These are phyloP conservation scores for Ceratobasidium sp. DNA, from an alignment of 1,284 basidiomycete genomes.

Conservation along the genomic window DNA sequence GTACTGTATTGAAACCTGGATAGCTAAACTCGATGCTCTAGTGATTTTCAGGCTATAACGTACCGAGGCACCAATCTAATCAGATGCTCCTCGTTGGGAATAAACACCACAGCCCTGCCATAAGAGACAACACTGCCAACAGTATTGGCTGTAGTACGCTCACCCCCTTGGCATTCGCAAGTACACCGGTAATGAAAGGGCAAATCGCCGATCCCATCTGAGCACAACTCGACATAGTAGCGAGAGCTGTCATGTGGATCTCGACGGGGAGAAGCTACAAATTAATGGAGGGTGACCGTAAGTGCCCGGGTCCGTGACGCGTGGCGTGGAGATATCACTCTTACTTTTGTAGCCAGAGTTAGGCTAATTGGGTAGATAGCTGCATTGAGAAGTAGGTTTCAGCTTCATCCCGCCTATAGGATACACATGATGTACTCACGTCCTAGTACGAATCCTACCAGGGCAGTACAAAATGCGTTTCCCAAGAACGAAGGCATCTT, in stretches of 20 bases:
- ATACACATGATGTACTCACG: conserved; percentile 56
- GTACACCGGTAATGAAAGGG: conserved; percentile 65
- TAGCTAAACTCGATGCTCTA: too few species aligned
- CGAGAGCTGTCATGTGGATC: conserved; percentile 59
- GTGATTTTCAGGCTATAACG: too few species aligned
- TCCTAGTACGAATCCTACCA: conserved; percentile 48
- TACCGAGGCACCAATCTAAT: neutral
- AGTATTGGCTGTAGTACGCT: conserved; percentile 64
- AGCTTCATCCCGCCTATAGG: neutral
- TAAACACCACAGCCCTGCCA: conserved; percentile 63
- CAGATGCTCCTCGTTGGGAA: conserved; percentile 60
- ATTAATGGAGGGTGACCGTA: too few species aligned
- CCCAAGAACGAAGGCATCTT: conserved; percentile 65
- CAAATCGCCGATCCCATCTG: conserved; percentile 60
- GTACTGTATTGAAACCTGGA: too few species aligned
- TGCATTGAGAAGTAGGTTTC: neutral
- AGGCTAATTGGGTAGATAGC: conserved; percentile 65
- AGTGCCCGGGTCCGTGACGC: too few species aligned
- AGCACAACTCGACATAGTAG: conserved; percentile 46
- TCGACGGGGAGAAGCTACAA: conserved; percentile 63
- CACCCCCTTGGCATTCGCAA: conserved; percentile 62
- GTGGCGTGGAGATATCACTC: neutral
- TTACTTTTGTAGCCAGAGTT: conserved; percentile 43
- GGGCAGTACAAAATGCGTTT: conserved; percentile 64
- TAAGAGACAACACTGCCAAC: conserved; percentile 60